Evolutionary conservation across 129 eudicot genomes (phyloP).

Genomic region (Cynara cardunculus): DNA sequence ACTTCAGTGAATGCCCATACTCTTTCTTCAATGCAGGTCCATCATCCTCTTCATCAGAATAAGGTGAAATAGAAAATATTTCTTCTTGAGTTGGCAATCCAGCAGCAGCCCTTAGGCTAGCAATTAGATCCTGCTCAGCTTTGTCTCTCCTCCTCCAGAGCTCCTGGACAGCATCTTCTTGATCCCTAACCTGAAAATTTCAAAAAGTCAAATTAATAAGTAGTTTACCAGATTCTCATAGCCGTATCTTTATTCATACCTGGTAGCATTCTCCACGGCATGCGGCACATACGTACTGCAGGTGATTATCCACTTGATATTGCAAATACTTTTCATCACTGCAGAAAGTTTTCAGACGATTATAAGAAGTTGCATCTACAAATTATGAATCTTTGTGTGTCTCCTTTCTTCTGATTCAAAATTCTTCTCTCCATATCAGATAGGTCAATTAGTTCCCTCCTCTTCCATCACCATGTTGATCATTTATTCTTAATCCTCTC

Average conservation of each 20-base stretch:
- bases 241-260: conserved; percentile 34
- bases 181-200: conserved; percentile 58
- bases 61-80: conserved; percentile 76
- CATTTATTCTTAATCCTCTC: neutral
- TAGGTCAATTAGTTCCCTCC: neutral
- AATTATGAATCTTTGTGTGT: neutral
- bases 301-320: conserved; percentile 83
- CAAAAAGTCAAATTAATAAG: neutral
- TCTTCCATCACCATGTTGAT: neutral
- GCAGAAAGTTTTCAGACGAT: conserved; percentile 21
- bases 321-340: conserved; percentile 91
- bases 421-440: neutral
- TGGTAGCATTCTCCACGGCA: conserved; percentile 95
- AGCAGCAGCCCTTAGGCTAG: conserved; percentile 88
- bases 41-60: conserved; percentile 86
- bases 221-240: neutral
- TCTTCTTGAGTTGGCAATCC: conserved; percentile 95
- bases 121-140: conserved; percentile 66
- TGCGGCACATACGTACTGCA: conserved; percentile 86
- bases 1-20: conserved; percentile 64
- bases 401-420: neutral
- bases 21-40: conserved; percentile 61
- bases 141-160: conserved; percentile 94
- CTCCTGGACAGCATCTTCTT: conserved; percentile 97
- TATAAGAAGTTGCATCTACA: conserved; percentile 1